phyloP scores from a whole-genome alignment of 495 filamentous ascomycete species.

The Tuber melanosporum region DNA sequence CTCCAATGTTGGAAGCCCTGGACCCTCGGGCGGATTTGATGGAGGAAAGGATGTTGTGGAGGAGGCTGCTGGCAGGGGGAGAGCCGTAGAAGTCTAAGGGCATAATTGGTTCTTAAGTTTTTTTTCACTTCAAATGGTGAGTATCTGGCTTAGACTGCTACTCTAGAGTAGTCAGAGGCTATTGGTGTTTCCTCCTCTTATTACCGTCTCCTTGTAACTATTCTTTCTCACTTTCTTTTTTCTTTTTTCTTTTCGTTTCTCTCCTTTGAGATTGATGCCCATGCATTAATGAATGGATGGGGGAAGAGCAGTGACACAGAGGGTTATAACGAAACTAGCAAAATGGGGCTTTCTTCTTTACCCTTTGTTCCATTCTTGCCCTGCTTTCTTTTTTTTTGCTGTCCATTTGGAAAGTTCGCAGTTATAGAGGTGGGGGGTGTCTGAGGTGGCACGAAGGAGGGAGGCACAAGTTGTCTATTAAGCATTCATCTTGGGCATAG shows the following conservation, averaged over 20 bases:
- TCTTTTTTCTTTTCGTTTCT: background rate
- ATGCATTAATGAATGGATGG: constrained; percentile 2
- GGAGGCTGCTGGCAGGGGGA: constrained; percentile 36
- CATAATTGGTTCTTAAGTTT: constrained; percentile 16
- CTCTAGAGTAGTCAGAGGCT: constrained; percentile 16
- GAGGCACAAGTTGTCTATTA: background rate
- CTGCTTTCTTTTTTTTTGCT: background rate
- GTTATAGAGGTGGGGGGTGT: background rate
- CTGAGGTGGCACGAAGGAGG: background rate
- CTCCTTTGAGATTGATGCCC: constrained; percentile 7
- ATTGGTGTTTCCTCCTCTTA: constrained; percentile 24
- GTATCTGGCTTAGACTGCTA: constrained; percentile 19
- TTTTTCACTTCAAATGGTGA: constrained; percentile 31
- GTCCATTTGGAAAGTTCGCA: background rate
- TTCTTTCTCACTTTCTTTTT: constrained; percentile 22
- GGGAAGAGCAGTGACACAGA: background rate
- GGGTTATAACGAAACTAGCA: background rate
- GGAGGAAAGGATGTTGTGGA: constrained; percentile 32
- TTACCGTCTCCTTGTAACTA: constrained; percentile 31
- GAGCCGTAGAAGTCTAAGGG: constrained; percentile 35
- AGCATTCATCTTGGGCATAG: constrained; percentile 3
- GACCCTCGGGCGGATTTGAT: constrained; percentile 23
- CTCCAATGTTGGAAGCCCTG: constrained; percentile 12
- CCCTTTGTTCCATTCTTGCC: constrained; percentile 5
- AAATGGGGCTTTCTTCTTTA: constrained; percentile 13